Percentiles rank a stretch among this genome's conserved stretches.
Conservation (phyloP, 23 red algal genomes). For the Agarophyton chilense region DNA sequence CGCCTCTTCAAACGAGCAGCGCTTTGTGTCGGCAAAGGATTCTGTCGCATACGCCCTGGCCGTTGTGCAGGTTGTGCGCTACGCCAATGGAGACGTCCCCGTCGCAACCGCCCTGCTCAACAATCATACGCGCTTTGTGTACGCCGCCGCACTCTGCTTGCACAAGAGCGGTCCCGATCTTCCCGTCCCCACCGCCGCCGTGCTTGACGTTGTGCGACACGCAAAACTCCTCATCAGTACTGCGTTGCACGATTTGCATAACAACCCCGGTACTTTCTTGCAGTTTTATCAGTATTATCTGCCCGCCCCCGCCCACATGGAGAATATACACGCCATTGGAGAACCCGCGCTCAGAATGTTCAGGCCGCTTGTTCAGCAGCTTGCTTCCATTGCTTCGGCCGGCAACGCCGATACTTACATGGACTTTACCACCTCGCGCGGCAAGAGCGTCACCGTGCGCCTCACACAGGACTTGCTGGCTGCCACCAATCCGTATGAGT, state of each 20-base stretch:
- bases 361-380: not conserved
- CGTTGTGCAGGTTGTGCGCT: not conserved
- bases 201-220: not conserved
- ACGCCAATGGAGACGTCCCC: not conserved
- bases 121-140: not conserved
- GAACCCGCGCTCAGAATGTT: not conserved
- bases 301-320: not conserved
- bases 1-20: not conserved
- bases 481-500: not conserved
- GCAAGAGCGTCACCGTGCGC: not conserved
- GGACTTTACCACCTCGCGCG: not conserved
- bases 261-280: not conserved
- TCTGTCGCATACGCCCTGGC: not conserved
- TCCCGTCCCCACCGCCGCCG: not conserved
- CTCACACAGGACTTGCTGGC: not conserved
- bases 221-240: not conserved
- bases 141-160: not conserved
- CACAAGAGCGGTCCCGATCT: not conserved
- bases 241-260: not conserved
- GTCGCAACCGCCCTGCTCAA: not conserved
- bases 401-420: not conserved
- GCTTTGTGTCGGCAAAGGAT: not conserved
- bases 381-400: constrained; percentile 1
- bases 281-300: constrained; percentile 24
- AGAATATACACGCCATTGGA: not conserved